Conservation (phyloP, 2,329 filamentous ascomycete genomes). For the Colletotrichum sp. region DNA sequence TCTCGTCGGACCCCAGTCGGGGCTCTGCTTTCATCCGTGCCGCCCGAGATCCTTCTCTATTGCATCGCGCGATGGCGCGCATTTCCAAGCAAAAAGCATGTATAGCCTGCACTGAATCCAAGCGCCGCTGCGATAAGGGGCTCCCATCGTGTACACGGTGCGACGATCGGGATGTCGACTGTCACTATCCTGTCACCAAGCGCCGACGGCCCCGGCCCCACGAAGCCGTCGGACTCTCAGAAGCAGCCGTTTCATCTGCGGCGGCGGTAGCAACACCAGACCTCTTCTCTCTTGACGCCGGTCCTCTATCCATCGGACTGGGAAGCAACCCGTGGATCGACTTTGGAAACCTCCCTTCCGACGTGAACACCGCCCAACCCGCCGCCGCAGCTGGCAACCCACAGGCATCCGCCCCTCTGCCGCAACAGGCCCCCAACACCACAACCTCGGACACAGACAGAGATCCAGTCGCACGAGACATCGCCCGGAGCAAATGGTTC, state of each 20-base stretch:
- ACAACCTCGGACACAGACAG: background rate
- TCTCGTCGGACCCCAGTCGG: background rate
- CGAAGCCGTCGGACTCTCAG: background rate
- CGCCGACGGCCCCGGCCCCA: background rate
- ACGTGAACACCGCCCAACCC: background rate
- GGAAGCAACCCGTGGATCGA: background rate
- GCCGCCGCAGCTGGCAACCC: background rate
- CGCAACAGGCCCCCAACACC: background rate
- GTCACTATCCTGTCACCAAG: constrained; percentile 22
- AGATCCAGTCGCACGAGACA: background rate
- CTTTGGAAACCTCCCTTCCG: background rate
- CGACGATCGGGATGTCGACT: constrained; percentile 23
- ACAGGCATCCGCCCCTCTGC: background rate
- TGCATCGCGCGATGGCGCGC: background rate
- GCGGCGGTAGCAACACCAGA: background rate
- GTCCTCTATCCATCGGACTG: background rate
- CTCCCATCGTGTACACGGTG: constrained; percentile 35
- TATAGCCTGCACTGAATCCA: constrained; percentile 35
- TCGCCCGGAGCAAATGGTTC: constrained; percentile 19
- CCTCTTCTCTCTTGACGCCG: background rate
- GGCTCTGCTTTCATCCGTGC: background rate
- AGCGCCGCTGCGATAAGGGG: constrained; percentile 40
- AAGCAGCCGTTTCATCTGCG: background rate
- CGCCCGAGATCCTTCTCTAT: background rate
- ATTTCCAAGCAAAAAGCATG: constrained; percentile 33